Percentiles rank a stretch among this genome's conserved stretches.
Conservation (phyloP, 768 basidiomycete species). For the Lentinula lateritia region DNA sequence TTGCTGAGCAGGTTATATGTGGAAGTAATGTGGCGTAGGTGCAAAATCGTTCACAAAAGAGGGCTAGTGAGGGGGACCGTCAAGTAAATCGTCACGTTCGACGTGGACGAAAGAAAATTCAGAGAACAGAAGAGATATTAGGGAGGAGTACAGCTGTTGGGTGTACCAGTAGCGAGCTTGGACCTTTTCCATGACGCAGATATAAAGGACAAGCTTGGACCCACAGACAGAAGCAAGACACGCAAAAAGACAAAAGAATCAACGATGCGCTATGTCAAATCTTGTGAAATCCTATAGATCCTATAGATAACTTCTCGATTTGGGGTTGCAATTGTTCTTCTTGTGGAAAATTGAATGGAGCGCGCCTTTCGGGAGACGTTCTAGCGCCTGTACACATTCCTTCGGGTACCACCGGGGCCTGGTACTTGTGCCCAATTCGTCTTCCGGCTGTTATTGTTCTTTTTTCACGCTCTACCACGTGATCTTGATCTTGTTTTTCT, state of each 20-base stretch:
- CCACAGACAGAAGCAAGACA: conserved; percentile 7
- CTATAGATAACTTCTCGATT: not conserved
- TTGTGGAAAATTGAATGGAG: conserved; percentile 2
- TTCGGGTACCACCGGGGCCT: not conserved
- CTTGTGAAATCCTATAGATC: not conserved
- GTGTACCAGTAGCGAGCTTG: conserved; percentile 3
- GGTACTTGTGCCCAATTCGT: conserved; percentile 3
- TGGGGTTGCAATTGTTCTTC: conserved; percentile 2
- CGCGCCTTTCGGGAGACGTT: not conserved
- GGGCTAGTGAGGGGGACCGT: conserved; percentile 4
- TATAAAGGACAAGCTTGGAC: conserved; percentile 6
- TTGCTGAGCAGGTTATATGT: not conserved
- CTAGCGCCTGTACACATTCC: too few species aligned
- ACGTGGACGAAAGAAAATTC: not conserved
- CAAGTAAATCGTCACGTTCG: conserved; percentile 1
- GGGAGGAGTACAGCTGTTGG: not conserved
- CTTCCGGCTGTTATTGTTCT: not conserved
- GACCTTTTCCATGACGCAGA: not conserved
- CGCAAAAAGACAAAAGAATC: conserved; percentile 6
- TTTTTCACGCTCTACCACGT: not conserved
- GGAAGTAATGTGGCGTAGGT: not conserved
- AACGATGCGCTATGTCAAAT: not conserved
- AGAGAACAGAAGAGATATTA: conserved; percentile 2
- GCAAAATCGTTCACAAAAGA: not conserved
- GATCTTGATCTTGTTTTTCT: not conserved